Conservation (phyloP, 495 filamentous ascomycete genomes). For the Hypoxylon subgilvum region DNA sequence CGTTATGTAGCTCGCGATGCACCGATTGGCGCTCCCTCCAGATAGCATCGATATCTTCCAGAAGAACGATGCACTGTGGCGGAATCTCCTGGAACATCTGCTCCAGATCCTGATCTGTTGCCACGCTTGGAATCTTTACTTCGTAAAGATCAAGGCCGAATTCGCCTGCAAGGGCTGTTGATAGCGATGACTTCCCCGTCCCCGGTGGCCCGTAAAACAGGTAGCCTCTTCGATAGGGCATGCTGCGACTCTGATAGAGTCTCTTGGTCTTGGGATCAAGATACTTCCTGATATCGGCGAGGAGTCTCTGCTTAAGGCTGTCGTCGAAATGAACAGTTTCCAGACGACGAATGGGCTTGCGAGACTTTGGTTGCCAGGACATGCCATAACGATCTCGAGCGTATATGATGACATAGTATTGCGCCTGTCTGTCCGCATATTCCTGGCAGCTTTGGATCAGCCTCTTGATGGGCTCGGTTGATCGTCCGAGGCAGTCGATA, state of each 20-base stretch:
- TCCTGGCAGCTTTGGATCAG: constrained; percentile 51
- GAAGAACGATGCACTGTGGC: constrained; percentile 65
- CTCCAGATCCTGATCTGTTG: constrained; percentile 55
- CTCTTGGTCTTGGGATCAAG: constrained; percentile 70
- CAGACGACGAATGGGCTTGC: constrained; percentile 52
- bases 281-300: constrained; percentile 80
- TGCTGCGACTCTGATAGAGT: constrained; percentile 72
- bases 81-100: constrained; percentile 65
- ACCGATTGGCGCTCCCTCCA: constrained; percentile 52
- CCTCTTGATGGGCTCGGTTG: constrained; percentile 52
- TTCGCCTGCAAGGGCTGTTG: constrained; percentile 66
- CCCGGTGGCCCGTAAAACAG: constrained; percentile 71
- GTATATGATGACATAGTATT: constrained; percentile 52
- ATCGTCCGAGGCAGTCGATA: constrained; percentile 54
- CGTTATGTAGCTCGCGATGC: constrained; percentile 35
- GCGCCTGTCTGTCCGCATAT: constrained; percentile 54
- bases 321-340: constrained; percentile 58
- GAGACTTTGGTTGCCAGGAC: constrained; percentile 52
- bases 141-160: constrained; percentile 70
- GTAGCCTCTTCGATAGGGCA: constrained; percentile 69
- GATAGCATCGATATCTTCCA: constrained; percentile 73
- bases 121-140: constrained; percentile 60
- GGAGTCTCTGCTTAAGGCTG: constrained; percentile 66
- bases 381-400: constrained; percentile 45
- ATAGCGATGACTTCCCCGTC: constrained; percentile 69